Evolutionary conservation across 2,329 filamentous ascomycete genomes (phyloP).

Genomic region (Penicillium glabrum): DNA sequence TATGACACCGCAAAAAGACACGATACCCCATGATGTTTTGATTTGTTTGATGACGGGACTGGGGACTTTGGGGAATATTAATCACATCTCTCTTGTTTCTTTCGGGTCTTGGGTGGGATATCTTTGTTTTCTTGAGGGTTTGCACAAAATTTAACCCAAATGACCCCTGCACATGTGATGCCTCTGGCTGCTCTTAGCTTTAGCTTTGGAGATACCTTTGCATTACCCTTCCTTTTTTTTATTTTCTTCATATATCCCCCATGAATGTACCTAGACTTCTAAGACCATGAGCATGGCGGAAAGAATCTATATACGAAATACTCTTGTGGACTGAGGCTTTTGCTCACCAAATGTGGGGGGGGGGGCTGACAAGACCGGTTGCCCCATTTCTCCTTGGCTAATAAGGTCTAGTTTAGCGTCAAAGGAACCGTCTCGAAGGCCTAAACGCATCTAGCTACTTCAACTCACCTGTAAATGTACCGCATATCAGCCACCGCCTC

Average conservation of each 20-base stretch:
- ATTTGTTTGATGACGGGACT: constrained; percentile 17
- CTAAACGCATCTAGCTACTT: not conserved
- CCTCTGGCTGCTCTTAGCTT: not conserved
- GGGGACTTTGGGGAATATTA: not conserved
- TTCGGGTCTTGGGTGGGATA: not conserved
- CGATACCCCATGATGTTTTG: constrained; percentile 29
- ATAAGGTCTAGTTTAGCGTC: not conserved
- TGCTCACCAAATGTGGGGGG: not conserved
- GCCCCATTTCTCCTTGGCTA: not conserved
- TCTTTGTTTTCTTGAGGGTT: not conserved
- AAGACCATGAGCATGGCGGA: constrained; percentile 3
- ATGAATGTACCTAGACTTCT: constrained; percentile 2
- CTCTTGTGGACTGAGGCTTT: not conserved
- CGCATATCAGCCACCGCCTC: not conserved
- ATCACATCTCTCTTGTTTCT: not conserved
- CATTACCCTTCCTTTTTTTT: not conserved
- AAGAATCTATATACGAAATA: not conserved
- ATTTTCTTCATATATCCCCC: not conserved
- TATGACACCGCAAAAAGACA: constrained; percentile 21
- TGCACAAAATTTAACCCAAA: constrained; percentile 3
- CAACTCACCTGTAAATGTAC: not conserved
- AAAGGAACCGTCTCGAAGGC: not conserved
- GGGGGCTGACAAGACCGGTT: not conserved
- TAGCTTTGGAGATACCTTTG: not conserved
- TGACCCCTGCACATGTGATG: constrained; percentile 4